Evolutionary conservation across 306 rosid genomes (phyloP), one percentile per base, ranked within the genome.

Genomic region (Prunus kanzakura): DNA sequence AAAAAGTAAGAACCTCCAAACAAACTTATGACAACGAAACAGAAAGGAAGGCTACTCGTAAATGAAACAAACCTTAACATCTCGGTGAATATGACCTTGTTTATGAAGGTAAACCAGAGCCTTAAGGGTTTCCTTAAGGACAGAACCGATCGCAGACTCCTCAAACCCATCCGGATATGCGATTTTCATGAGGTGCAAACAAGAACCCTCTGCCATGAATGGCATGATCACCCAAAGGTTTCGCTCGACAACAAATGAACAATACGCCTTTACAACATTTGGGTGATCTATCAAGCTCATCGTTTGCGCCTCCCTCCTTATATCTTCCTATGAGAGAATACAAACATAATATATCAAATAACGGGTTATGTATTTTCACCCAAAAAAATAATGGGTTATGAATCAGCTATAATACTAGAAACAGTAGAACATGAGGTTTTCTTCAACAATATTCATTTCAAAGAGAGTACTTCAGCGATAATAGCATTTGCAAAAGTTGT

Each of bases 221-320:
- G 97, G 94, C 99, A 96, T 96, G 30, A 89, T 77, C 35, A 96
- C 99, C 99, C 99, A 96, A 15, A 96, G 98, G 77, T 87, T 79
- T 9, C 84, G 85, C 2, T 85, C 96, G 2, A 91, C 99, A 2
- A 96, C 99, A 81, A 96, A 96, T 66, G 99, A 96, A 76, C 97
- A 96, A 74, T n/a, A 86, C 1, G 98, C 87, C 79, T 76, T 83
- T 0, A 96, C 96, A 11, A 96, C 93, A 87, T 96, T 96, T 0
- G 91, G 93, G 76, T 96, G 99, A 32, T 96, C 96, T 50, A 96
- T 96, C 67, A 96, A 80, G 72, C 88, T 88, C 99, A 96, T 93
- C n/a, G 96, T 93, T 69, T 96, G 98, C 52, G 99, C 93, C 80
- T 96, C 99, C 69, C 87, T 84, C 1, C 98, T 78, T 55, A 96